Conservation (phyloP, 1,139 yeast genomes). For the Pichia sorboxylosa region DNA sequence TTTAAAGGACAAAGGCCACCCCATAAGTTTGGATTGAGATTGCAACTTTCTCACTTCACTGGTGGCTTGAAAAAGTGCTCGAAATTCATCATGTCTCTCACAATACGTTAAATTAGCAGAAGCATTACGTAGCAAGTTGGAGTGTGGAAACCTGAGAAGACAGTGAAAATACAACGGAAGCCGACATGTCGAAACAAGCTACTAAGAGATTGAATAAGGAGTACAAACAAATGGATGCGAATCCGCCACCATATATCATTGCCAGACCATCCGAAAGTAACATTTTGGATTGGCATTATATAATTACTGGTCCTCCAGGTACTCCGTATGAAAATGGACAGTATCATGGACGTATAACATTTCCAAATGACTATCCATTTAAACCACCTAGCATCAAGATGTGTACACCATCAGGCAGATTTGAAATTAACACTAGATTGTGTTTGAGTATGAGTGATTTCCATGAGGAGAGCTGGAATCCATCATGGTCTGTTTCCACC, state of each 20-base stretch:
- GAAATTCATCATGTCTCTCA: no score
- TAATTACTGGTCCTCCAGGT: constrained; percentile 73
- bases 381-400: constrained; percentile 86
- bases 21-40: no score
- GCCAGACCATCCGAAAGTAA: constrained; percentile 82
- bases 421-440: constrained; percentile 64
- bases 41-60: no score
- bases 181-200: constrained; percentile 21
- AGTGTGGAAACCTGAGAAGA: not conserved
- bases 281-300: constrained; percentile 69
- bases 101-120: no score
- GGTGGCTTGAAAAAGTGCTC: no score
- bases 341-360: constrained; percentile 75
- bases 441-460: constrained; percentile 86
- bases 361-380: constrained; percentile 83
- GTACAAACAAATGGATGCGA: constrained; percentile 58
- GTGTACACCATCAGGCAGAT: constrained; percentile 74
- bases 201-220: constrained; percentile 56
- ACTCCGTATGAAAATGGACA: constrained; percentile 76
- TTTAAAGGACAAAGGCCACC: no score
- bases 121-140: no score
- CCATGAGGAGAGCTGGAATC: constrained; percentile 92
- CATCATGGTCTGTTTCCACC: constrained; percentile 88
- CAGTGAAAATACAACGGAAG: no score
- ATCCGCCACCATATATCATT: constrained; percentile 68